A percentile compares a stretch with the other conserved stretches of the same genome.
Conservation (phyloP, 345 rosid genomes). For the Isatis tinctoria region DNA sequence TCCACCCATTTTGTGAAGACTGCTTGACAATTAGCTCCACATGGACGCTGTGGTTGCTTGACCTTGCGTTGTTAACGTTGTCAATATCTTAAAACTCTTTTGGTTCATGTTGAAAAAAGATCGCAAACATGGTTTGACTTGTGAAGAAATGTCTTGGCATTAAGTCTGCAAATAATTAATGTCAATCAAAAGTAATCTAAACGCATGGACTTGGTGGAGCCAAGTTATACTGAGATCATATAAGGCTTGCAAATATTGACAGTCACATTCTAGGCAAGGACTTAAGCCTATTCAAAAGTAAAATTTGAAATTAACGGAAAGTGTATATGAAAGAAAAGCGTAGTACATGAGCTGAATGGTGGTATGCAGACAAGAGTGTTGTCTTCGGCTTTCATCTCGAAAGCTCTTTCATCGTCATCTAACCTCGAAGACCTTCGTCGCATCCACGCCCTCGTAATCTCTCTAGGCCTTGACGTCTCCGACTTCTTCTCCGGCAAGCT, state of each 20-base stretch:
- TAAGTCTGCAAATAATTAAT: not conserved
- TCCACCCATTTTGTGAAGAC: conserved; percentile 61
- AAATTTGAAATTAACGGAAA: not conserved
- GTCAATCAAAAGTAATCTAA: not conserved
- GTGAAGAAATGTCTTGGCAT: not conserved
- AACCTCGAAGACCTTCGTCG: conserved; percentile 38
- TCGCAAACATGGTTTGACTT: not conserved
- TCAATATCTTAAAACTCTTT: not conserved
- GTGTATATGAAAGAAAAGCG: not conserved
- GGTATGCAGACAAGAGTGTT: conserved; percentile 28
- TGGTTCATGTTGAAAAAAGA: not conserved
- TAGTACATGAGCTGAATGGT: not conserved
- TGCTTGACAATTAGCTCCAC: conserved; percentile 16
- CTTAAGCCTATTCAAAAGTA: no score
- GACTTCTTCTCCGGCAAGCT: conserved; percentile 58
- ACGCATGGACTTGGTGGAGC: not conserved
- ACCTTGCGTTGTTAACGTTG: conserved; percentile 13
- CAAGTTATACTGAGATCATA: not conserved
- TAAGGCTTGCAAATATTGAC: no score
- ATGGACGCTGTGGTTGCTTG: not conserved
- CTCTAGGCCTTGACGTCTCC: conserved; percentile 47
- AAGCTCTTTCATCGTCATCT: conserved; percentile 37
- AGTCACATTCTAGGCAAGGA: no score
- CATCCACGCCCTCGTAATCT: conserved; percentile 45
- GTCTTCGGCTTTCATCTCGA: conserved; percentile 34